phyloP scores from a whole-genome alignment of 257 asterid genomes.

The Rhazya stricta region DNA sequence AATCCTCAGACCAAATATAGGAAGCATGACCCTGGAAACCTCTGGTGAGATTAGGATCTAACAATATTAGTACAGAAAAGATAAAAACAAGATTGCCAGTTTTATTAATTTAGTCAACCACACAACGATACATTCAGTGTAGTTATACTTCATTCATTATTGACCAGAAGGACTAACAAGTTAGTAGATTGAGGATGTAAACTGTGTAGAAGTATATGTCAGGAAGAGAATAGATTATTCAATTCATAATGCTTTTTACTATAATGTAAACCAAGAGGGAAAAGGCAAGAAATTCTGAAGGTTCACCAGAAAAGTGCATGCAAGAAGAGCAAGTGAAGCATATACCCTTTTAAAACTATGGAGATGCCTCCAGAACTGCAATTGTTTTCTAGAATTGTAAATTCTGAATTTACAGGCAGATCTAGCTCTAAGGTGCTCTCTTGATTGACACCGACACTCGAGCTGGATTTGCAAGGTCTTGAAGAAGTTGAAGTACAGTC shows the following conservation, averaged over 20 bases:
- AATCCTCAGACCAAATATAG: conserved; percentile 44
- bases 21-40: conserved; percentile 68
- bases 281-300: neutral
- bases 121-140: neutral
- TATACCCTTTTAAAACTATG: conserved; percentile 79
- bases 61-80: conserved; percentile 5
- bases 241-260: neutral
- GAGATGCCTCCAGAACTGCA: conserved; percentile 43
- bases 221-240: neutral
- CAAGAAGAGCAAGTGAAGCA: conserved; percentile 15
- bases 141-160: neutral
- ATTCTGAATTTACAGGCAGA: conserved; percentile 40
- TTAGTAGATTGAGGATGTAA: neutral
- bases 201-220: neutral
- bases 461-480: conserved; percentile 26
- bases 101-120: neutral
- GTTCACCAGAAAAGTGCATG: conserved; percentile 2
- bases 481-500: conserved; percentile 41
- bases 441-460: conserved; percentile 29
- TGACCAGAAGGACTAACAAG: neutral
- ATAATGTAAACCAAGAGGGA: neutral
- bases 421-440: conserved; percentile 31
- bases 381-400: conserved; percentile 46
- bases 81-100: neutral
- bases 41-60: conserved; percentile 14